Evolutionary conservation across 1,139 yeast species (phyloP), one percentile per base, ranked within the genome.

Genomic region (Sugiyamaella pinicola): DNA sequence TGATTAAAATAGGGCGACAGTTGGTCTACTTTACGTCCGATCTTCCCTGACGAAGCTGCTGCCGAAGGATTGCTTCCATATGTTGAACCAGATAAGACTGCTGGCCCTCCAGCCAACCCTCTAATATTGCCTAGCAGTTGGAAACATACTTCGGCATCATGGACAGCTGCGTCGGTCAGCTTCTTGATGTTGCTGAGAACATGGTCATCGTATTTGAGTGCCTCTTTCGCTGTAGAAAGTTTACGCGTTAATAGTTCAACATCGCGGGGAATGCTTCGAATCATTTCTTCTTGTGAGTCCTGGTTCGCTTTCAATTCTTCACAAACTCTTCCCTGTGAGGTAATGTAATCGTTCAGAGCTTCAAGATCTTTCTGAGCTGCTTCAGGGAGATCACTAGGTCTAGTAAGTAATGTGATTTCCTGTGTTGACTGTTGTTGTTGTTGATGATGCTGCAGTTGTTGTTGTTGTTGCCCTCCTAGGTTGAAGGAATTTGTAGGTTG

Each of bases 181-280:
- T 61, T 58, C 51, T 77, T 78, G 60, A 79, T 71, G 26, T 66
- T 66, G 18, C 72, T 71, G 33, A 79, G 70, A 51, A 81, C 83
- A 17, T 81, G 78, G 53, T 83, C 74, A 66, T 87, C 95, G 63
- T 78, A 81, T 52, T 78, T 80, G 49, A 87, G 75, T 5, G 93
- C 90, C 67, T 84, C 91, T 54, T 78, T 80, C 9, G 87, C 82
- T 1, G 88, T 80, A 18, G 80, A 73, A 52, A 82, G 75, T 62
- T 84, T 84, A 61, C 83, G 78, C 52, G 78, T 78, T 55, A 93
- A 72, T 61, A 84, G 88, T 60, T 81, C 82, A 37, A 88, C 85
- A 66, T 95, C 99, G 55, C 87, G 79, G 13, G 97, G 96, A 45
- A 93, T 85, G 52, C 96, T 84, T 31, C 80, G 81, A 43, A 93